Evolutionary conservation across 1,139 yeast species (phyloP), one percentile per base, ranked within the genome.

Genomic region (Debaryomyces fabryi): DNA sequence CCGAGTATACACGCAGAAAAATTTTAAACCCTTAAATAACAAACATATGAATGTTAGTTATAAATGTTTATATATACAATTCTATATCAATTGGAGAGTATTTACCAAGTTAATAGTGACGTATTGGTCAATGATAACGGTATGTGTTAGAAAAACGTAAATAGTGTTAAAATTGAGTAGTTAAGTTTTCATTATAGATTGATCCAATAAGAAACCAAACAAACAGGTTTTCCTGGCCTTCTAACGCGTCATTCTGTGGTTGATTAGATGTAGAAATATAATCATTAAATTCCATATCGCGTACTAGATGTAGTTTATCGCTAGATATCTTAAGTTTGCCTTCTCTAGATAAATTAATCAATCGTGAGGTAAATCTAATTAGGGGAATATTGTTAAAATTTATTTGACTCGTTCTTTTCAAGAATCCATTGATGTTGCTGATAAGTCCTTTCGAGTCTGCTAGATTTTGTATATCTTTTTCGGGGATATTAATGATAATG

Each of bases 401-500:
- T 8, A 70, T 42, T 21, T 57, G 56, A 15, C 68, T 62, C 5
- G 55, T 47, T 8, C 49, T 43, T 27, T 57, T 47, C 38, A 69
- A 44, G 37, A 63, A 66, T 13, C 47, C 50, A 45, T 57, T 46
- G 18, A 51, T 37, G 24, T 38, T 25, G n/a, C 45, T 34, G 24
- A 51, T 32, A n/a, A 51, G 32, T 2, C 49, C 51, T 1, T 45
- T 41, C 7, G 34, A 47, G 4, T 47, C 47, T 2, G 52, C 38
- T 29, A 63, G 45, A 8, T 51, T 42, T 8, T 29, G 23, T 6
- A 64, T 39, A 43, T 68, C 72, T 6, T 45, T 44, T 21, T 53
- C 50, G 3, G 69, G 68, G 2, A 68, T 54, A n/a, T 59, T 62
- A 3, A 68, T 51, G 7, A 59, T 53, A 5, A 68, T 61, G 47